phyloP scores from a whole-genome alignment of 805 yeast species.

The Yarrowia divulgata region DNA sequence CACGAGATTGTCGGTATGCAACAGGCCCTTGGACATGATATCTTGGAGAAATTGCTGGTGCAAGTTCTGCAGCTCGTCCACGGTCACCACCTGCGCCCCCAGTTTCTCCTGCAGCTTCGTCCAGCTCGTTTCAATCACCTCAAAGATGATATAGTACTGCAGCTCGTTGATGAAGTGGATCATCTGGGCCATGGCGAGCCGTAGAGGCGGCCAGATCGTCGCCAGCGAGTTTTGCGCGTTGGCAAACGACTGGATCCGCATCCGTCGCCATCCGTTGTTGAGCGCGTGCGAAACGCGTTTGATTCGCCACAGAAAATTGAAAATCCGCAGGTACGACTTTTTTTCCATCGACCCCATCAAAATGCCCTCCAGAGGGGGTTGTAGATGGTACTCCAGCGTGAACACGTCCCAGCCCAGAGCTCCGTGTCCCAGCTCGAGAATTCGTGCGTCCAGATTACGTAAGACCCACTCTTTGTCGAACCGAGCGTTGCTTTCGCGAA shows the following conservation, averaged over 20 bases:
- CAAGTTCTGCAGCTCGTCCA: conserved; percentile 50
- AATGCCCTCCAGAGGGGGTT: conserved; percentile 61
- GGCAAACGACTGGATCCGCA: conserved; percentile 39
- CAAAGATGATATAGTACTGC: conserved; percentile 51
- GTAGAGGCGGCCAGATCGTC: conserved; percentile 2
- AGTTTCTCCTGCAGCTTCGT: conserved; percentile 45
- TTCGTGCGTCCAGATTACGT: conserved; percentile 77
- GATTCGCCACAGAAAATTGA: conserved; percentile 84
- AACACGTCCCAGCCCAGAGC: conserved; percentile 91
- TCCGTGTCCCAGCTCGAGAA: conserved; percentile 75
- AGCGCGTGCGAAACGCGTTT: conserved; percentile 66
- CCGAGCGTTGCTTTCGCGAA: conserved; percentile 52
- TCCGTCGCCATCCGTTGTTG: conserved; percentile 57
- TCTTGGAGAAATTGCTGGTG: conserved; percentile 49
- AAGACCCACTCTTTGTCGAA: conserved; percentile 53
- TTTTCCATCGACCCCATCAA: conserved; percentile 59
- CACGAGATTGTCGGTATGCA: conserved; percentile 46
- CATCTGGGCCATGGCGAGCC: conserved; percentile 45
- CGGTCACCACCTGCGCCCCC: conserved; percentile 44
- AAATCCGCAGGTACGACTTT: conserved; percentile 71
- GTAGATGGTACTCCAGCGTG: conserved; percentile 73
- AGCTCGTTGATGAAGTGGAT: conserved; percentile 50
- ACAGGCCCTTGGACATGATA: conserved; percentile 50
- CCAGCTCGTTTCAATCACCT: conserved; percentile 54
- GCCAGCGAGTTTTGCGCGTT: background rate